Conservation (phyloP, 768 basidiomycete genomes). For the Suillus alpinus region DNA sequence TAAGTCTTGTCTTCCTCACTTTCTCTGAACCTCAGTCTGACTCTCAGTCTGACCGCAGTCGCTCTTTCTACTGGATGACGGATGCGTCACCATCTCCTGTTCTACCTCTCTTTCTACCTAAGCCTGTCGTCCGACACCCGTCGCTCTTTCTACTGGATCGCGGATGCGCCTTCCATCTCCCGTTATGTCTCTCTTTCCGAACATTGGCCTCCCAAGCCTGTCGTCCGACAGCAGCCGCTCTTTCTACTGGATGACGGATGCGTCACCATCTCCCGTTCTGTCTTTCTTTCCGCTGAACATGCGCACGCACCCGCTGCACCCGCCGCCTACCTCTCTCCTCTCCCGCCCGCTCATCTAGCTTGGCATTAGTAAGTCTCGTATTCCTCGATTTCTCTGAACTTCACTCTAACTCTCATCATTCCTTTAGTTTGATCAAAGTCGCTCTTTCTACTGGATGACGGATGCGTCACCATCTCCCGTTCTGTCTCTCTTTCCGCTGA, state of each 20-base stretch:
- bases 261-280: too few relatives aligned
- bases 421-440: not conserved
- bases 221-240: too few relatives aligned
- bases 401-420: too few relatives aligned
- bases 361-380: too few relatives aligned
- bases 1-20: not conserved
- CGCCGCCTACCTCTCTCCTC: too few relatives aligned
- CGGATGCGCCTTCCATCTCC: not conserved
- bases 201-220: too few relatives aligned
- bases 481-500: not conserved
- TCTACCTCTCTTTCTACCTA: not conserved
- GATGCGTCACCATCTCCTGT: not conserved
- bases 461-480: not conserved
- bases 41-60: not conserved
- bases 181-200: too few relatives aligned
- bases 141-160: not conserved
- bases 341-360: too few relatives aligned
- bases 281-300: too few relatives aligned
- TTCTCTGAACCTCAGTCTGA: not conserved
- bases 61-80: not conserved
- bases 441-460: not conserved
- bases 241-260: too few relatives aligned
- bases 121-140: not conserved
- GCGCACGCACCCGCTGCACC: too few relatives aligned
- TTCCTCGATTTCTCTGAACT: too few relatives aligned